Percentiles rank a stretch among this genome's conserved stretches.
phyloP scores from a whole-genome alignment of 1,139 yeast species.

The Ashbya aceris region DNA sequence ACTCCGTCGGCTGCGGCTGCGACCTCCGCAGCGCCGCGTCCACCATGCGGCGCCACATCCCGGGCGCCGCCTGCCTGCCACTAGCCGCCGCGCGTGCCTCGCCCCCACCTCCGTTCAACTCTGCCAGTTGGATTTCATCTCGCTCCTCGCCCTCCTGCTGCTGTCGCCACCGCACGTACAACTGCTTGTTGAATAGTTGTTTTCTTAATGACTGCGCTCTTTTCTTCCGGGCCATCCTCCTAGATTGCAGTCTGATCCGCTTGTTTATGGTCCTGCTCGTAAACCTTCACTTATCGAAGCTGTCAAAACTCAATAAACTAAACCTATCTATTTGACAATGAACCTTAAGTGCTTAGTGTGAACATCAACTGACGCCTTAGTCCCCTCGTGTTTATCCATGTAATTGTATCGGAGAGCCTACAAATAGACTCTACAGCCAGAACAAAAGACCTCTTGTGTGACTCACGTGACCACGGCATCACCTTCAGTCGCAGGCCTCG shows the following conservation, averaged over 20 bases:
- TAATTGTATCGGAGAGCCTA: too few species aligned
- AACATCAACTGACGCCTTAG: too few species aligned
- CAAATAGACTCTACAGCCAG: too few species aligned
- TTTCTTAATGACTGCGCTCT: slow-evolving; percentile 70
- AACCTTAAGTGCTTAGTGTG: too few species aligned
- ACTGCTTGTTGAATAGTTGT: slow-evolving; percentile 53
- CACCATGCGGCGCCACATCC: slow-evolving; percentile 14
- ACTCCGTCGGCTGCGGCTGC: slow-evolving; percentile 37
- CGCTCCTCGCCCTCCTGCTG: slow-evolving; percentile 7
- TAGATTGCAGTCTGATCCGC: not conserved
- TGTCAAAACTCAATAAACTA: too few species aligned
- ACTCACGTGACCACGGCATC: not conserved
- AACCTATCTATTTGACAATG: too few species aligned
- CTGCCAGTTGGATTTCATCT: slow-evolving; percentile 28
- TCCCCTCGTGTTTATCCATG: too few species aligned
- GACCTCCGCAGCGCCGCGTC: slow-evolving; percentile 16
- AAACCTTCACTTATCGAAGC: not conserved
- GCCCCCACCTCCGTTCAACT: not conserved
- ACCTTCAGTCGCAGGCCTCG: not conserved
- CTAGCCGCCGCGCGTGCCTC: not conserved
- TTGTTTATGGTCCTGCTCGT: not conserved
- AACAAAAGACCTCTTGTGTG: not conserved
- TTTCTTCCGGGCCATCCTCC: slow-evolving; percentile 32
- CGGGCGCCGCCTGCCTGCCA: too few species aligned
- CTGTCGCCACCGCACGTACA: slow-evolving; percentile 18